Conservation (phyloP, 352 stramenopile genomes). For the Phytophthora aleatoria region DNA sequence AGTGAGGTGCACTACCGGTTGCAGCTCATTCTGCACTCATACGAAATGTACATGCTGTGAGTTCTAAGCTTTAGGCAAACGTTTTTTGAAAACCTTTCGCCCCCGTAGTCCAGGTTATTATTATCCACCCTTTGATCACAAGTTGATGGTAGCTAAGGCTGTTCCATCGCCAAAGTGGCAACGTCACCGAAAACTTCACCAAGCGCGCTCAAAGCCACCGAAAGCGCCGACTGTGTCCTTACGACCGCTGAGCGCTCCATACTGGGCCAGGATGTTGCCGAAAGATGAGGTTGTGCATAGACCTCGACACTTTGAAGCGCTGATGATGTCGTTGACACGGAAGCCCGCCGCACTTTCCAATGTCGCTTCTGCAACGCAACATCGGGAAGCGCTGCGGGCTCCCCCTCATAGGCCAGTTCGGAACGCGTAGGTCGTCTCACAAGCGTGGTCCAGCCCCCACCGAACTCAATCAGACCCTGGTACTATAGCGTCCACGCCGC, state of each 20-base stretch:
- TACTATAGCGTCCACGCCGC: neutral
- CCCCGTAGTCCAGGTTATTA: too few relatives aligned
- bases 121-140: too few relatives aligned
- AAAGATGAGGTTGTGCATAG: conserved; percentile 31
- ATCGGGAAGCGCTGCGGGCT: neutral
- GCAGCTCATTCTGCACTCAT: conserved; percentile 27
- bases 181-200: conserved; percentile 15
- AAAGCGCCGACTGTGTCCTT: conserved; percentile 10
- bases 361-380: conserved; percentile 23
- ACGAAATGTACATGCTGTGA: conserved; percentile 30
- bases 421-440: conserved; percentile 20
- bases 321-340: conserved; percentile 28
- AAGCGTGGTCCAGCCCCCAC: conserved; percentile 4
- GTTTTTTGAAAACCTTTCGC: too few relatives aligned
- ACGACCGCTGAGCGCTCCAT: conserved; percentile 14
- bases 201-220: conserved; percentile 16
- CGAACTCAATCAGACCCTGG: conserved; percentile 14
- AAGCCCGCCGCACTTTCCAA: conserved; percentile 18
- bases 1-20: conserved; percentile 34
- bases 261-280: conserved; percentile 6
- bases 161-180: conserved; percentile 11
- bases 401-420: conserved; percentile 25
- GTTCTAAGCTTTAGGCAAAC: neutral
- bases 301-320: conserved; percentile 19
- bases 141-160: neutral